These are phyloP conservation scores for Mortierella sp. DNA, from an alignment of 371 early-diverging fungal genomes.

Conservation along the genomic window DNA sequence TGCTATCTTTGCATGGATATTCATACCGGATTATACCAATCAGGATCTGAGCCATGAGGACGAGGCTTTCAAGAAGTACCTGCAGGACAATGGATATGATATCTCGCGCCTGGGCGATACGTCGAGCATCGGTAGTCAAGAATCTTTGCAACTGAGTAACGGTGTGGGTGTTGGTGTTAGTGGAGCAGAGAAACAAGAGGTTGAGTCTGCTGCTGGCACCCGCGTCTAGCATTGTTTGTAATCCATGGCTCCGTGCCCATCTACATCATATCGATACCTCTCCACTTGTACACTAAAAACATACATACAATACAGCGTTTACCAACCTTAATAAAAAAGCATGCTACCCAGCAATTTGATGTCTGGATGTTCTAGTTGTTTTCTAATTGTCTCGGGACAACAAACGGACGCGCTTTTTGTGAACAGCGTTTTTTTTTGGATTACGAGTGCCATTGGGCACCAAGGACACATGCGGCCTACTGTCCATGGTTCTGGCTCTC, in stretches of 20 bases:
- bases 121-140: background rate
- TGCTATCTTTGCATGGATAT: constrained; percentile 50
- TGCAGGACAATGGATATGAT: constrained; percentile 65
- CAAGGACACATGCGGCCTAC: background rate
- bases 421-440: no score
- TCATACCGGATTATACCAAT: constrained; percentile 54
- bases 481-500: background rate
- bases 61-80: constrained; percentile 61
- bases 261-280: background rate
- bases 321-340: no score
- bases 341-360: no score
- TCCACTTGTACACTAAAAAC: background rate
- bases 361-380: background rate
- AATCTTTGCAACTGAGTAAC: background rate
- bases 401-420: background rate
- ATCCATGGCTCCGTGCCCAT: background rate
- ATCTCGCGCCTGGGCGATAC: constrained; percentile 53
- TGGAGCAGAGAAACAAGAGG: background rate
- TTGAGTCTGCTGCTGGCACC: background rate
- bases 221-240: background rate
- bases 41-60: constrained; percentile 64
- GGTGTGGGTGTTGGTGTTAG: background rate
- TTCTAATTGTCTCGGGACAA: background rate
- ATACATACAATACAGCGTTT: no score
- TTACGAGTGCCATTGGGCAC: no score